These are phyloP conservation scores for Naegleria gruberi DNA, from an alignment of 208 protist genomes.

Conservation along the genomic window DNA sequence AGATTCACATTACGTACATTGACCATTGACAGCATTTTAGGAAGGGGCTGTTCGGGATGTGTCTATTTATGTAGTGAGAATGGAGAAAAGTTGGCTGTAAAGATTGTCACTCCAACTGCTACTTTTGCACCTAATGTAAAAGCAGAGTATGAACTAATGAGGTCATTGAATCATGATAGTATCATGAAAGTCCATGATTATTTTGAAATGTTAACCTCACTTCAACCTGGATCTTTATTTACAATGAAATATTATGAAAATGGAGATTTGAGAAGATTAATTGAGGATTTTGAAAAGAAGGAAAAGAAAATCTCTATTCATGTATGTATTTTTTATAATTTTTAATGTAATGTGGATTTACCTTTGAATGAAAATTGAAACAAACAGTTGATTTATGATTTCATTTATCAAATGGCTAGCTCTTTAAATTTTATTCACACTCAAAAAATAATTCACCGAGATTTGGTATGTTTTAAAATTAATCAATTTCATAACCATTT, in stretches of 20 bases:
- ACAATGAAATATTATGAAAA: constrained; percentile 4
- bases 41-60: neutral
- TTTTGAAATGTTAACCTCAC: neutral
- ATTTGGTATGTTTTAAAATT: too few species aligned
- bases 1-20: neutral
- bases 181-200: neutral
- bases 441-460: neutral
- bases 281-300: neutral
- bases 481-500: too few species aligned
- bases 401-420: neutral
- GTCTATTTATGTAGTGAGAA: neutral
- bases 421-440: neutral
- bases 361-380: neutral
- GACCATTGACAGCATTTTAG: neutral
- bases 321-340: neutral
- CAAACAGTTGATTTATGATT: neutral
- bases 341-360: neutral
- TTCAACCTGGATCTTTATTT: neutral
- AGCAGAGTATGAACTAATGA: neutral
- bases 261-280: neutral
- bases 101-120: neutral
- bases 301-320: neutral
- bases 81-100: neutral
- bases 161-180: neutral
- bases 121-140: neutral